phyloP scores from a whole-genome alignment of 2,329 filamentous ascomycete genomes.

The Epichloe coenophiala region DNA sequence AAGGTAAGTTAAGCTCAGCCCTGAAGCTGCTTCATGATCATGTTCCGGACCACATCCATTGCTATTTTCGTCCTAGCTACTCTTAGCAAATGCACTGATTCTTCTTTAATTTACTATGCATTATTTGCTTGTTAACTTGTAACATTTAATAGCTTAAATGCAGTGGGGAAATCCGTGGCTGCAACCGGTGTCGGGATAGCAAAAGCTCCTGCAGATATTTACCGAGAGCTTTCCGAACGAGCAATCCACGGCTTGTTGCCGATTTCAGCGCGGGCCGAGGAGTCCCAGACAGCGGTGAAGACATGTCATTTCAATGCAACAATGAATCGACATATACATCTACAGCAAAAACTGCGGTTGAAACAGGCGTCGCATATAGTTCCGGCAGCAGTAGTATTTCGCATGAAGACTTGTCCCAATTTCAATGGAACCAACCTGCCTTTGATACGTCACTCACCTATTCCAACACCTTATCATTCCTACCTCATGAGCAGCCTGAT shows the following conservation, averaged over 20 bases:
- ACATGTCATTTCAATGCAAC: background rate
- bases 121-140: background rate
- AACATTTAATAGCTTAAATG: background rate
- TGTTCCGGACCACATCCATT: background rate
- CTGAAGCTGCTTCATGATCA: background rate
- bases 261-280: background rate
- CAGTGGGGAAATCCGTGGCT: background rate
- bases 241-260: background rate
- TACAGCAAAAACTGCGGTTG: too few relatives aligned
- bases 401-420: background rate
- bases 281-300: background rate
- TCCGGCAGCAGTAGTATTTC: too few relatives aligned
- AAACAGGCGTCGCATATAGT: too few relatives aligned
- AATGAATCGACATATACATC: too few relatives aligned
- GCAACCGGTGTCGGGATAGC: background rate
- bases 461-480: background rate
- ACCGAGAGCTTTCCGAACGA: background rate
- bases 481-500: background rate
- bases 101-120: background rate
- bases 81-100: background rate
- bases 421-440: background rate
- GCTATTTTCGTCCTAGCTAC: background rate
- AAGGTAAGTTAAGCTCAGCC: background rate
- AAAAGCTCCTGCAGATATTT: background rate
- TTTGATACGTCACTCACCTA: background rate